Base-by-base conservation (phyloP, 2,329 filamentous ascomycete genomes). In the Chaetomiaceae sp. region DNA sequence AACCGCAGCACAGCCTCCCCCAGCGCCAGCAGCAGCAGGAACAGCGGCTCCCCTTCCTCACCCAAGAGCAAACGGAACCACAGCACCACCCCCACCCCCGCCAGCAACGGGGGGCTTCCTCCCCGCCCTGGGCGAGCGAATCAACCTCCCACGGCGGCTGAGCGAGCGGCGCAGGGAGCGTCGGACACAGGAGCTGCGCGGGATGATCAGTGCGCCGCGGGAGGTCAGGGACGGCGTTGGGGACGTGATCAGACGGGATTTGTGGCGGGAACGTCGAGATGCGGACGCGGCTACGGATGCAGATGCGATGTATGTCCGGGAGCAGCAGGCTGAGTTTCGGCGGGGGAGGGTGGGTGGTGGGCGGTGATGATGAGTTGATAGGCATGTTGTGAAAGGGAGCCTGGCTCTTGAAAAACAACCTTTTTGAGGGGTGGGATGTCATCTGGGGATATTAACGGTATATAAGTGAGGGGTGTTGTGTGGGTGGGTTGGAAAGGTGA, bases 161-260 rank as follows among this genome's bases (percentile, higher is more conserved):
- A 82, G 77, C 60, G 82, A 85, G 59, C 73, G 73, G 56, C 71
- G 77, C 45, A 73, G 79, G 20, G 78, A 82, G 66, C 82, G 79
- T 66, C 70, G 82, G 45, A 76, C 74, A 19, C 72, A 77, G 52
- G 79, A 80, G 60, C 68, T 85, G 47, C 72, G 81, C 7, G 69
- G 75, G 56, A 83, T 74, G 64, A 85, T 85, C 39, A 82, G 79
- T 53, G 74, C 72, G 5, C 82, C 82, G 0, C 73, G 68, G 20
- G 77, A 81, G 60, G 78, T 82, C 17, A 69, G 78, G 21, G 79
- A 82, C 55, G 78, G 78, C 3, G 76, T 82, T 3, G 77, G 73
- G 13, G 79, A 82, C 25, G 73, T 82, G 42, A 75, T 82, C 40
- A 69, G 75, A 44, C 68, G 71, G 31, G 72, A 67, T 35, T 70